Evolutionary conservation across 371 early-diverging fungal species (phyloP), one percentile per base, ranked within the genome.

Genomic region (Mucor saturninus): DNA sequence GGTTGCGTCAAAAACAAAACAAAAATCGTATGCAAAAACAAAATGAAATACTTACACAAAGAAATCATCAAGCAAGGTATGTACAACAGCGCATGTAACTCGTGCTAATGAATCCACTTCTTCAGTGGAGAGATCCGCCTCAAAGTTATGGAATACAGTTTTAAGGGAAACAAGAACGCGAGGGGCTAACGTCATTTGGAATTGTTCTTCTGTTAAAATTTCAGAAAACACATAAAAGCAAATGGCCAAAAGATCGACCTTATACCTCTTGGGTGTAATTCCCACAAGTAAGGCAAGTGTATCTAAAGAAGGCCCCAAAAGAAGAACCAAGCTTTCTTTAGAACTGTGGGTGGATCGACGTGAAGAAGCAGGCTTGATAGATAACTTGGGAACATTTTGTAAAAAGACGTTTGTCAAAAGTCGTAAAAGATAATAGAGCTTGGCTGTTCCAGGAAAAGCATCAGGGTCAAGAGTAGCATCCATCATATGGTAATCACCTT

Each of bases 391-490:
- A 5, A 82, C 60, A 49, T 75, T 73, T 61, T 79, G 81, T 49
- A 84, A 62, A 68, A 84, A 81, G 7, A 84, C 81, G 43, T 74
- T 80, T 49, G 79, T 68, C 54, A 84, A 61, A 7, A 84, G 51
- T 32, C 81, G 66, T n/a, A 81, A 59, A 2, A 84, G 37, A 50
- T 83, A 81, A 49, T 81, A 84, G 1, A 83, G 43, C 53, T 78
- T 79, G 28, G 81, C 71, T 2, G 78, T 76, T 0, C 75, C 66
- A n/a, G 83, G 83, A 26, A 82, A 79, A 4, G 65, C 76, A 31
- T 71, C 72, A 2, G 76, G 72, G 8, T 79, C 78, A 10, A 80
- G 35, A 8, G 73, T 72, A 4, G 64, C 60, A 32, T 81, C 77
- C 28, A 77, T 56, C 8, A 68, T 65, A 11, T 65, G 63, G 9